Conservation (phyloP, 208 protist genomes). For the Chromosphaera perkinsii region DNA sequence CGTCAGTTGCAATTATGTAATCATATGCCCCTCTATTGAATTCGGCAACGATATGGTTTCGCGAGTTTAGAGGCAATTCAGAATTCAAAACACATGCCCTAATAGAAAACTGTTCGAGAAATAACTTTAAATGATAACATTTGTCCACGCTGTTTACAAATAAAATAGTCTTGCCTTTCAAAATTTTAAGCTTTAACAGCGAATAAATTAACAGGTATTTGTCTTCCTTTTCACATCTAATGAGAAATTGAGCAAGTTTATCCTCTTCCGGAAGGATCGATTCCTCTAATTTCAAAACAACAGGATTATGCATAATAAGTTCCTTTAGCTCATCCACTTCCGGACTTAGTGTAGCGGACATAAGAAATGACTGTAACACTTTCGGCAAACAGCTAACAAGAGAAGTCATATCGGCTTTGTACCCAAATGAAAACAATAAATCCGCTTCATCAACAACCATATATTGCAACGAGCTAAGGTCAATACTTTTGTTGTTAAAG, state of each 20-base stretch:
- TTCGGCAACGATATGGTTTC: constrained; percentile 77
- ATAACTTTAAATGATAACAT: constrained; percentile 85
- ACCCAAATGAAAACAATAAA: constrained; percentile 81
- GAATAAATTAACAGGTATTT: constrained; percentile 85
- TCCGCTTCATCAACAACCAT: constrained; percentile 80
- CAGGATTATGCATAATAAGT: constrained; percentile 82
- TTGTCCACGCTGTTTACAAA: constrained; percentile 86
- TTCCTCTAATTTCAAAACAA: constrained; percentile 74
- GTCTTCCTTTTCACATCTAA: constrained; percentile 64
- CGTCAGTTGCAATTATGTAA: constrained; percentile 90
- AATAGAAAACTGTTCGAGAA: constrained; percentile 86
- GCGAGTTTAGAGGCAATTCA: constrained; percentile 86
- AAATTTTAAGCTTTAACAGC: constrained; percentile 79
- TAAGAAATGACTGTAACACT: constrained; percentile 81
- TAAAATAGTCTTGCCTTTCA: constrained; percentile 86
- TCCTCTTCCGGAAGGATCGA: constrained; percentile 28
- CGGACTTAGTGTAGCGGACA: constrained; percentile 62
- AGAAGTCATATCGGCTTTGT: constrained; percentile 74
- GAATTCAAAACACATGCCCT: constrained; percentile 83
- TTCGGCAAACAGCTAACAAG: constrained; percentile 75
- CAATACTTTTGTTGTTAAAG: constrained; percentile 33
- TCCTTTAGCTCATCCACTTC: constrained; percentile 80
- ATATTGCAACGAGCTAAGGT: background rate
- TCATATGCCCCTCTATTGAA: constrained; percentile 86
- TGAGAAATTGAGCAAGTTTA: constrained; percentile 8